Evolutionary conservation across 345 rosid genomes (phyloP).

Genomic region (Salix purpurea): DNA sequence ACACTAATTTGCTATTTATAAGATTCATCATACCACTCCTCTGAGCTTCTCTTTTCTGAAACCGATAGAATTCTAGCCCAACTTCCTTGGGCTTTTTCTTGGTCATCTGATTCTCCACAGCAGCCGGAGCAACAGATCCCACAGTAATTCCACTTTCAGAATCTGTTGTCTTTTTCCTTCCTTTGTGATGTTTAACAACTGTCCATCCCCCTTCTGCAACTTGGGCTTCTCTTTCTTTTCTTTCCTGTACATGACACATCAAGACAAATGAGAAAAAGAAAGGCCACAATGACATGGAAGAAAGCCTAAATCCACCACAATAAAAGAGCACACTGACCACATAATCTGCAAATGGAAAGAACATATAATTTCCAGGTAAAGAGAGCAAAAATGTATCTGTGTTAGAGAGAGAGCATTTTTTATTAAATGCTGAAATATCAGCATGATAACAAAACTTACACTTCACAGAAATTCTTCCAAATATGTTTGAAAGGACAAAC

Average conservation of each 20-base stretch:
- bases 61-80: constrained; percentile 75
- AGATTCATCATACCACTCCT: constrained; percentile 57
- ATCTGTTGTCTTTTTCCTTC: constrained; percentile 89
- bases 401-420: not conserved
- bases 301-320: not conserved
- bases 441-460: not conserved
- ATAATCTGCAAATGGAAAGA: not conserved
- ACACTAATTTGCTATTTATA: not conserved
- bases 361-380: not conserved
- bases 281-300: not conserved
- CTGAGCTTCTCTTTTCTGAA: constrained; percentile 85
- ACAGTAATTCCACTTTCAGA: constrained; percentile 71
- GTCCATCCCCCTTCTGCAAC: constrained; percentile 97
- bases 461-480: not conserved
- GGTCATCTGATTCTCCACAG: constrained; percentile 48
- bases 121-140: constrained; percentile 76
- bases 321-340: not conserved
- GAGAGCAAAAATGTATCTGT: not conserved
- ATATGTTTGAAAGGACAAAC: not conserved
- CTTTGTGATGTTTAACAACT: constrained; percentile 86
- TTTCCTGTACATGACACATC: constrained; percentile 49
- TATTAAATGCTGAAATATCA: not conserved
- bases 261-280: constrained; percentile 11
- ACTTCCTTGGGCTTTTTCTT: constrained; percentile 75
- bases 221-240: constrained; percentile 68